Evolutionary conservation across 2,329 filamentous ascomycete genomes (phyloP), one percentile per base, ranked within the genome.

Genomic region (Ascochyta rabiei): DNA sequence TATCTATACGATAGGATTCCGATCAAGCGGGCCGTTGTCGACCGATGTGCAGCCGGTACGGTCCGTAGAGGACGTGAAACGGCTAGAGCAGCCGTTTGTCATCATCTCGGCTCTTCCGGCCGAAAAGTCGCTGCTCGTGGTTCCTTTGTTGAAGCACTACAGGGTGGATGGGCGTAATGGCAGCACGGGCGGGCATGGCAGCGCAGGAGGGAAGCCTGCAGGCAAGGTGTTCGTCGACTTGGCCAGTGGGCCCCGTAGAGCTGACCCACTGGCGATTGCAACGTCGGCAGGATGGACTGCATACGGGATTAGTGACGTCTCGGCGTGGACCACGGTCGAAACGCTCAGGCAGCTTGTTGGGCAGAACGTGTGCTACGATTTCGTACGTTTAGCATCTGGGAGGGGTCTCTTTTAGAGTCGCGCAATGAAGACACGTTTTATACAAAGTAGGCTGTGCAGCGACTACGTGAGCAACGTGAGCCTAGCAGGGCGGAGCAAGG

Each of bases 311-410:
- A 89, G 88, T 21, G 90, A 96, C 73, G 89, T 92, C 28, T 88
- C 87, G 52, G 90, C 90, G 0, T 95, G 92, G 78, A 93, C 89
- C 19, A 93, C 89, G 2, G 90, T 93, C 5, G 89, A 95, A 76
- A 93, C 87, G 43, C 76, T 95, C 50, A 81, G 90, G 62, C 74
- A 93, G 55, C 80, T 96, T 21, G 89, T 93, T 10, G 91, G 91
- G 9, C 90, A 95, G 77, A 95, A 95, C 71, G 90, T 95, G 52
- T 89, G 89, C 6, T 93, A 91, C 75, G 92, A 90, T 75, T 96
- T 96, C 78, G 91, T 95, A 37, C 82, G 90, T 43, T 79, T 95
- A 70, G 89, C 90, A 34, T 83, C 82, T 60, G 85, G 84, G 21
- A 76, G 83, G 63, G 81, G 81, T 18, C 66, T 85, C 59, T 83